Conservation (phyloP, 441 rosid species). For the Daphne laureola region DNA sequence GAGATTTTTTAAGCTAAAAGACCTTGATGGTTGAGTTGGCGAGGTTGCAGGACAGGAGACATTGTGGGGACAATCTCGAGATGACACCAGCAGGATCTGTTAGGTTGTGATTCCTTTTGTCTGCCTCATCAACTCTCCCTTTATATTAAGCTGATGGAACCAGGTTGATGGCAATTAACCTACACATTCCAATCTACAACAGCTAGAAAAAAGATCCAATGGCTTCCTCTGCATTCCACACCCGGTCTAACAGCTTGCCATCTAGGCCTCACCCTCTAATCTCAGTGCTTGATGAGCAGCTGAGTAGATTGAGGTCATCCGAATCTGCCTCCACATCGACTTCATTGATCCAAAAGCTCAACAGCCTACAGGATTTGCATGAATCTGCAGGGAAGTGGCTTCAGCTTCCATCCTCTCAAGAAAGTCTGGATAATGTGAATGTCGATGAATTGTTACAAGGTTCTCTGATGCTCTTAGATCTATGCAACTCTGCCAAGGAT, state of each 20-base stretch:
- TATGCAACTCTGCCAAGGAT: constrained; percentile 28
- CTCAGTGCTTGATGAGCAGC: constrained; percentile 25
- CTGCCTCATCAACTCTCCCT: background rate
- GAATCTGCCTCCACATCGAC: constrained; percentile 25
- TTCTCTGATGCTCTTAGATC: constrained; percentile 32
- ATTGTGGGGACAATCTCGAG: background rate
- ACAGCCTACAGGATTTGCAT: constrained; percentile 26
- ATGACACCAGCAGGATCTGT: too few relatives aligned
- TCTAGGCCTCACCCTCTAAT: constrained; percentile 31
- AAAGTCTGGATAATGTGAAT: constrained; percentile 16
- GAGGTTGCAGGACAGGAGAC: background rate
- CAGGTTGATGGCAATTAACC: background rate
- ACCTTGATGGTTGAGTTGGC: too few relatives aligned
- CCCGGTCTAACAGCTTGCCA: constrained; percentile 42
- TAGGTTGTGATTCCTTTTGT: constrained; percentile 5
- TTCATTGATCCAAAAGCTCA: constrained; percentile 16
- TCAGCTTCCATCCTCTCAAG: constrained; percentile 22
- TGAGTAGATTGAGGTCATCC: constrained; percentile 22
- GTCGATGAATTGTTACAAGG: constrained; percentile 26
- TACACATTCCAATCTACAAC: constrained; percentile 6
- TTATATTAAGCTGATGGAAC: background rate
- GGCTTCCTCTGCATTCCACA: constrained; percentile 24
- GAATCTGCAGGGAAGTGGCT: constrained; percentile 24
- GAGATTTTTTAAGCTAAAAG: too few relatives aligned
- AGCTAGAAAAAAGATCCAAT: constrained; percentile 17